Conservation (phyloP, 192 early-diverging fungal species). For the Chytriomyces confervae region DNA sequence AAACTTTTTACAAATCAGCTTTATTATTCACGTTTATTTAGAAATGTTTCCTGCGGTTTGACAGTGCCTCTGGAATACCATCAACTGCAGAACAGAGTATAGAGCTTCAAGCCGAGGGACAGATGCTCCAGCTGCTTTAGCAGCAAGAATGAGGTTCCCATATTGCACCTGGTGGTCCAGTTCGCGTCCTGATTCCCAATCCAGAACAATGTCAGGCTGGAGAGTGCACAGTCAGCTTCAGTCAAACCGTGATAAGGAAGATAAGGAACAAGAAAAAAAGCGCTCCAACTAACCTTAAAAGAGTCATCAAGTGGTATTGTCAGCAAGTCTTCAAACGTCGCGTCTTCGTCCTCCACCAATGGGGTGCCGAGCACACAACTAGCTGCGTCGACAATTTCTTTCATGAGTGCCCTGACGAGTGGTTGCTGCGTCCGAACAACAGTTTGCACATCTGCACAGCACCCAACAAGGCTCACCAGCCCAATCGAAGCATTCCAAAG, state of each 20-base stretch:
- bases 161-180: not conserved
- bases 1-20: too few species aligned
- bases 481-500: conserved; percentile 19
- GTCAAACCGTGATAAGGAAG: not conserved
- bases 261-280: not conserved
- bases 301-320: not conserved
- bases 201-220: not conserved
- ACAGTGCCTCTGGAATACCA: not conserved
- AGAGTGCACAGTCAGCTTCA: not conserved
- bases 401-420: not conserved
- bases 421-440: not conserved
- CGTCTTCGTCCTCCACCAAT: not conserved
- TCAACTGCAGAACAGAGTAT: not conserved
- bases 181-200: not conserved
- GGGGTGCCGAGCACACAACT: not conserved
- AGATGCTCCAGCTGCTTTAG: conserved; percentile 1
- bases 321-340: not conserved
- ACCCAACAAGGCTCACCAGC: not conserved
- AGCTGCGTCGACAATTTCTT: not conserved
- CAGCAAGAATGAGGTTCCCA: not conserved
- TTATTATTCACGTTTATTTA: too few species aligned
- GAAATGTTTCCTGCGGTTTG: too few species aligned
- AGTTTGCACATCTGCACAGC: not conserved
- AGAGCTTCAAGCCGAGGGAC: conserved; percentile 7
- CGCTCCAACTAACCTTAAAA: not conserved